These are phyloP conservation scores for Euphrasia confusa DNA, from an alignment of 257 asterid genomes.

Conservation along the genomic window DNA sequence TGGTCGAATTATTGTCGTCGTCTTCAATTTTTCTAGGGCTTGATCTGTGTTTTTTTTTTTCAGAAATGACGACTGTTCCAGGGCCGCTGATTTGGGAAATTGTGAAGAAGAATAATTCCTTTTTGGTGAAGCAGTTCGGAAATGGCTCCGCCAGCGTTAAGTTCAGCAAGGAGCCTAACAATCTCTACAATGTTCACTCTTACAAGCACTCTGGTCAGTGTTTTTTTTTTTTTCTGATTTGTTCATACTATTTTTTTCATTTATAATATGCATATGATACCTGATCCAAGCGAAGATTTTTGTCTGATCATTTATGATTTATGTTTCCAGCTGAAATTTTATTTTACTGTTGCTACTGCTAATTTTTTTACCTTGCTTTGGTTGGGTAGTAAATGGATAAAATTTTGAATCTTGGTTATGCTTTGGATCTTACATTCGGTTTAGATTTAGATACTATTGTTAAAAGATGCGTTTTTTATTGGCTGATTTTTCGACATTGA, in stretches of 20 bases:
- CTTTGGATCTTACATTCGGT: too few relatives aligned
- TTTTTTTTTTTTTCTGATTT: background rate
- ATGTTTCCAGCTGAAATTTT: background rate
- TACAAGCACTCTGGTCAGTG: slow-evolving; percentile 89
- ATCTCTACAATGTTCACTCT: slow-evolving; percentile 76
- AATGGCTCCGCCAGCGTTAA: slow-evolving; percentile 67
- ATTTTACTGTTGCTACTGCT: background rate
- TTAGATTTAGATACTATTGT: too few relatives aligned
- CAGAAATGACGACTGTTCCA: slow-evolving; percentile 74
- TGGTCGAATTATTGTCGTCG: background rate
- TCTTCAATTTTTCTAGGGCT: background rate
- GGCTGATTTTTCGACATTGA: too few relatives aligned
- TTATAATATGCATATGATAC: background rate
- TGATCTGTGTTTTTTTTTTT: slow-evolving; percentile 27
- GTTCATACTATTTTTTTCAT: background rate
- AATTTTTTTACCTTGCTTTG: background rate
- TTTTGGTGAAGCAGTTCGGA: slow-evolving; percentile 73
- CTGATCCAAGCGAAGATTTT: background rate
- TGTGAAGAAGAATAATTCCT: slow-evolving; percentile 79
- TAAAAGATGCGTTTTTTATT: too few relatives aligned
- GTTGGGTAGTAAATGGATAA: background rate
- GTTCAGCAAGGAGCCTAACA: slow-evolving; percentile 91
- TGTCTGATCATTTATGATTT: background rate
- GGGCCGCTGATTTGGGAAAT: slow-evolving; percentile 96
- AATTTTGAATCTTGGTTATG: too few relatives aligned